These are phyloP conservation scores for Gloeophyllum trabeum DNA, from an alignment of 768 basidiomycete genomes.

Conservation along the genomic window DNA sequence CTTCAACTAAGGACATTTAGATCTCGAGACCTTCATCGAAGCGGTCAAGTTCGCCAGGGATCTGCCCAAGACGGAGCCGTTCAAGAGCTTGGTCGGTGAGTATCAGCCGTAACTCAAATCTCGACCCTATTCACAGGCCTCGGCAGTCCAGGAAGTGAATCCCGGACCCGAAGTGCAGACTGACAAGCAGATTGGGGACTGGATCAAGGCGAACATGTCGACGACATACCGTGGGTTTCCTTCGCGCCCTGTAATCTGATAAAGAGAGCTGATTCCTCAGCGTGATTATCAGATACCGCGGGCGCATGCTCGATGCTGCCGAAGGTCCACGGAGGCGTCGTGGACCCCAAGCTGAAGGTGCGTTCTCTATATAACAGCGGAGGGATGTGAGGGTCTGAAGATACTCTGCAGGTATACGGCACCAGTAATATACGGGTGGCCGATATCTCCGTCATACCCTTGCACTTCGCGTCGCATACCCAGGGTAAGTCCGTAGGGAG, in stretches of 20 bases:
- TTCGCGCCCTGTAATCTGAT: not conserved
- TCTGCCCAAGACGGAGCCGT: slow-evolving; percentile 9
- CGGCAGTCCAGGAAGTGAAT: slow-evolving; percentile 13
- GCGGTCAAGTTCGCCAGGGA: slow-evolving; percentile 12
- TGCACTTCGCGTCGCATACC: slow-evolving; percentile 27
- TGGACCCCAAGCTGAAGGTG: slow-evolving; percentile 23
- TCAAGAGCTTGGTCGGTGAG: slow-evolving; percentile 9
- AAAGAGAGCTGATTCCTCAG: not conserved
- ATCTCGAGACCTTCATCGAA: slow-evolving; percentile 13
- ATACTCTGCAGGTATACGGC: slow-evolving; percentile 22
- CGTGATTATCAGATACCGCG: slow-evolving; percentile 16
- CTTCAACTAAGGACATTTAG: slow-evolving; percentile 2
- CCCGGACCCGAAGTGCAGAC: slow-evolving; percentile 18
- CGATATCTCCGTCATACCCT: slow-evolving; percentile 29
- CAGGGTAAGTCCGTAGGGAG: no score
- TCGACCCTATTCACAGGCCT: not conserved
- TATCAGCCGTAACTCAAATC: not conserved
- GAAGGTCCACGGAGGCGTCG: slow-evolving; percentile 24
- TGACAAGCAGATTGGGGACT: slow-evolving; percentile 14
- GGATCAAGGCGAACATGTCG: not conserved
- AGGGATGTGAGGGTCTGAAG: no score
- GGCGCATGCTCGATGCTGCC: slow-evolving; percentile 31
- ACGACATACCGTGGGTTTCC: not conserved
- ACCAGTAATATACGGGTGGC: slow-evolving; percentile 34
- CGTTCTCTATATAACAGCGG: not conserved